Evolutionary conservation across 2,329 filamentous ascomycete genomes (phyloP).

Genomic region (Aplosporella prunicola): DNA sequence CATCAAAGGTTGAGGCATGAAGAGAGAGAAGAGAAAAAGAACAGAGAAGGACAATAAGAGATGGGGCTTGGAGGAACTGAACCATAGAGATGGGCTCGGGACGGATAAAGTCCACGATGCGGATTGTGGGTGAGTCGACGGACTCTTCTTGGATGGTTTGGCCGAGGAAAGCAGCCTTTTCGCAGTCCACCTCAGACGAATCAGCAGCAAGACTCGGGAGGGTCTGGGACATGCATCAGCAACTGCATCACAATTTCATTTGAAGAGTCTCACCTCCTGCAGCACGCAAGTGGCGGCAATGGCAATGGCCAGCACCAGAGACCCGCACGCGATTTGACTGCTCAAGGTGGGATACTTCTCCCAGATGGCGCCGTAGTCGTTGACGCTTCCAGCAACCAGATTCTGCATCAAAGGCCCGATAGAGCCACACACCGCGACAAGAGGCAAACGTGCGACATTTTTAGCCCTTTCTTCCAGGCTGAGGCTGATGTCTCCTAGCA

Average conservation of each 20-base stretch:
- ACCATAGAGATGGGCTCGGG: conserved; percentile 35
- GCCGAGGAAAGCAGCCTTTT: conserved; percentile 39
- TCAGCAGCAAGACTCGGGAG: conserved; percentile 15
- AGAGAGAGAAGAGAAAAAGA: conserved; percentile 47
- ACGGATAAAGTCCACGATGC: conserved; percentile 22
- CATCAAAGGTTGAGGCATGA: conserved; percentile 45
- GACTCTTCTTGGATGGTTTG: conserved; percentile 27
- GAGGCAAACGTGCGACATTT: conserved; percentile 35
- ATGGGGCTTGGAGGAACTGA: conserved; percentile 38
- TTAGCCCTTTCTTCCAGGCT: conserved; percentile 28
- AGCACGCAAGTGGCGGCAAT: conserved; percentile 31
- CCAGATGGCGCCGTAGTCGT: conserved; percentile 34
- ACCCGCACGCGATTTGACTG: conserved; percentile 36
- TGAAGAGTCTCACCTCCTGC: conserved; percentile 26
- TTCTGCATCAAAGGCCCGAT: conserved; percentile 37
- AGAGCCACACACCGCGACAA: conserved; percentile 37
- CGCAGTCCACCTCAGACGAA: conserved; percentile 27
- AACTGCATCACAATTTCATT: conserved; percentile 3
- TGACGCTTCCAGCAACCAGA: conserved; percentile 33
- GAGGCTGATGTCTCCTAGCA: conserved; percentile 37
- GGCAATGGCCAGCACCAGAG: conserved; percentile 32
- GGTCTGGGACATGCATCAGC: conserved; percentile 17
- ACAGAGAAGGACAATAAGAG: conserved; percentile 36
- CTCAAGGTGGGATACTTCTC: conserved; percentile 34
- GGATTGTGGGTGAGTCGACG: conserved; percentile 27